Evolutionary conservation across 1,284 basidiomycete genomes (phyloP), one percentile per base, ranked within the genome.

Genomic region (Trametes pubescens): DNA sequence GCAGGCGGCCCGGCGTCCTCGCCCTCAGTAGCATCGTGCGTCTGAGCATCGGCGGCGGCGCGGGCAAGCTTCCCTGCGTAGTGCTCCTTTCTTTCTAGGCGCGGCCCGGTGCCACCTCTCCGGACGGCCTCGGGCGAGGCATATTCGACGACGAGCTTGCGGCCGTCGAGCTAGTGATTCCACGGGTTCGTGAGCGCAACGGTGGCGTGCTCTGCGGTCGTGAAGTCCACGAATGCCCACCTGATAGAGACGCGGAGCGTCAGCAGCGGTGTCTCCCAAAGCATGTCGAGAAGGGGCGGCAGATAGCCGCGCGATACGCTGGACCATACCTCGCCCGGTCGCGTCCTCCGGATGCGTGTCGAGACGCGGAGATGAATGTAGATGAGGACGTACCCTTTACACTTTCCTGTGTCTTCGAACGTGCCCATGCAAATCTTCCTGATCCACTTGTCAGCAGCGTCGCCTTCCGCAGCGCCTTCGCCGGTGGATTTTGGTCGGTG

Each of bases 141-240:
- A 71, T 90, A 96, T 79, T 99, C 93, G n/a, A 98, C 86, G 3
- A 91, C 87, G 53, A 99, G 85, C 65, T 90, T 87, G 49, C 96
- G 86, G 8, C 95, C 95, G 74, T 95, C 86, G 55, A 98, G 82
- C 51, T 84, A 85, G 75, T 95, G 91, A 74, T 98, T 99, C 73
- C 89, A 88, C 47, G 90, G 84, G 74, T 98, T 95, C 68, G 91
- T 83, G 37, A 99, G 86, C 0, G 89, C 91, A 1, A 87, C 82
- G 0, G 95, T 98, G 11, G 97, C 95, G 65, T 92, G 84, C 62
- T 92, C 88, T 1, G 85, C 82, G 16, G 84, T 87, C 59, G 87
- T 85, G 77, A 99, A 99, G 77, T 99, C 98, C 62, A 98, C 85
- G 76, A 99, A 99, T 0, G 94, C 96, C 79, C 95, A 99, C 22